Evolutionary conservation across 352 stramenopile genomes (phyloP).

Genomic region (Globisporangium takayamanum): DNA sequence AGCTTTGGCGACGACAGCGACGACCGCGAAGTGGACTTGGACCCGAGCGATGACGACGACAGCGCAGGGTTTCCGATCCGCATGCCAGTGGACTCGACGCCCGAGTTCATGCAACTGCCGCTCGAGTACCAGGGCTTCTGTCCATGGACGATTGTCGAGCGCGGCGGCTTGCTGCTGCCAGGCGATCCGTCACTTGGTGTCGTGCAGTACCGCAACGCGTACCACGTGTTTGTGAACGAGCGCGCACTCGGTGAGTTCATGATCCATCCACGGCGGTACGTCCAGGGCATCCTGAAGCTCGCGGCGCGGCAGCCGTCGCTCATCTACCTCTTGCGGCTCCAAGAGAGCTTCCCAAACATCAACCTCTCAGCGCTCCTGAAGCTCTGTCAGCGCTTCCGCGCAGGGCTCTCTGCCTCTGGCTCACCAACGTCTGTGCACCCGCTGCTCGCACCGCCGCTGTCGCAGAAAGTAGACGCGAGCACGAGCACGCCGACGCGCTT

Average conservation of each 20-base stretch:
- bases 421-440: constrained; percentile 39
- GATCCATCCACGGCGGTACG: constrained; percentile 71
- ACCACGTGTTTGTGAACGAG: constrained; percentile 92
- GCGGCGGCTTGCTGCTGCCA: constrained; percentile 85
- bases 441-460: constrained; percentile 37
- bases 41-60: constrained; percentile 32
- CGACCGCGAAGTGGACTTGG: constrained; percentile 12
- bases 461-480: constrained; percentile 78
- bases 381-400: constrained; percentile 39
- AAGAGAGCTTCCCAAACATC: constrained; percentile 80
- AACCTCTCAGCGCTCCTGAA: constrained; percentile 66
- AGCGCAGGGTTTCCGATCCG: constrained; percentile 49
- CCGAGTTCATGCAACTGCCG: constrained; percentile 92
- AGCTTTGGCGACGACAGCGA: constrained; percentile 31
- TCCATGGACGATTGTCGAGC: constrained; percentile 87
- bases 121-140: constrained; percentile 94
- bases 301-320: constrained; percentile 80
- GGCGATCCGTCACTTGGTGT: constrained; percentile 90
- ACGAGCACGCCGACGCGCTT: constrained; percentile 91
- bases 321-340: constrained; percentile 89
- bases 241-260: constrained; percentile 87
- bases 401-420: constrained; percentile 13
- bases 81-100: constrained; percentile 89
- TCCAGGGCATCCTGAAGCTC: constrained; percentile 62
- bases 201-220: constrained; percentile 83